Base-by-base conservation (phyloP, 73 alveolate species). In the Paraurostyla sp. region DNA sequence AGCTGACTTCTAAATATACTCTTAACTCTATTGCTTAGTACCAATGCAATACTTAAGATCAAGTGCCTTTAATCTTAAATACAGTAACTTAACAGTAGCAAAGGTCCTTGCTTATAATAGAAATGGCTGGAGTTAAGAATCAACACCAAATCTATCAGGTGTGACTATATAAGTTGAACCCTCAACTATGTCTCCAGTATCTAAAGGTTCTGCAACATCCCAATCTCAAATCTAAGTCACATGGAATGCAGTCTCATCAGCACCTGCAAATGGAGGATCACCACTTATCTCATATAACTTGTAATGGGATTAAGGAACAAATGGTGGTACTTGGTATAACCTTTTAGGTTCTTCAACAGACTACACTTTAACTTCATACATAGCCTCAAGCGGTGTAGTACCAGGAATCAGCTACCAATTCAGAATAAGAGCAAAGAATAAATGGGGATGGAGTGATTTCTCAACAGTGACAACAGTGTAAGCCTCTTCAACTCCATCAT, bases 301-400 rank as follows among this genome's bases (percentile, higher is more conserved):
- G 16, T 22, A 71, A 20, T 85, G 93, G 93, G 93, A 85, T 50
- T 9, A 23, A 35, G 93, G 93, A n/a, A 50, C 88, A 16, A 62
- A 42, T 62, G 85, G 92, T 0, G 81, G 49, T 1, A 83, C 92
- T 25, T 87, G 93, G 93, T 18, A n/a, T 6, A 51, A 46, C 35
- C 38, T 87, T 7, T 32, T 41, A 0, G 88, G 93, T 33, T 3
- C 0, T 0, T 18, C 68, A 0, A 58, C 83, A 6, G 60, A 81
- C 54, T 81, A 2, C 43, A 13, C 52, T 7, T 35, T 18, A 0
- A 59, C 65, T 58, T 25, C 52, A 0, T 81, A 33, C 57, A 42
- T 65, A 11, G 91, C 58, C 4, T 25, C 69, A 23, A 59, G 56
- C 41, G 71, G 82, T 15, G 71, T 81, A 27, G 27, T 57, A 4